These are phyloP conservation scores for Albizia julibrissin DNA, from an alignment of 306 rosid genomes.

Conservation along the genomic window DNA sequence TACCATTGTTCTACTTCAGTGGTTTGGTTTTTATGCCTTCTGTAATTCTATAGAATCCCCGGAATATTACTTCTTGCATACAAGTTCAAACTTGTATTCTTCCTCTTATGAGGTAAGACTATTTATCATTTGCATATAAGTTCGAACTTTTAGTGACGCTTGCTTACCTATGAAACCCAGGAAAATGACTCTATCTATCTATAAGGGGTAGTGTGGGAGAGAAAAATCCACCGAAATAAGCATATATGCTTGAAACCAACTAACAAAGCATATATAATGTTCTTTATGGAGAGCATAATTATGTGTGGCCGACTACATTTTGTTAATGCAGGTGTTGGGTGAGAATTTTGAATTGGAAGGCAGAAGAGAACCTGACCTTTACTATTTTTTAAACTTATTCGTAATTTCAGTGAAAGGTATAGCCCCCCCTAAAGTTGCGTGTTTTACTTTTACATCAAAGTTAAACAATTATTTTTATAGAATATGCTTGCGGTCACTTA, in stretches of 20 bases:
- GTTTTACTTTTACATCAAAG: conserved; percentile 34
- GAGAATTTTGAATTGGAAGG: conserved; percentile 32
- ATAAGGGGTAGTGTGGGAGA: conserved; percentile 14
- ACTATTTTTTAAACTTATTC: conserved; percentile 48
- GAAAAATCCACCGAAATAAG: conserved; percentile 21
- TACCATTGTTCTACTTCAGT: conserved; percentile 24
- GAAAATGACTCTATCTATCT: conserved; percentile 28
- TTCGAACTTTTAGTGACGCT: neutral
- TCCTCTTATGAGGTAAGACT: no score
- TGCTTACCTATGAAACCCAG: neutral
- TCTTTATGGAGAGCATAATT: conserved; percentile 44
- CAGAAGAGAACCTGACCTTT: conserved; percentile 43
- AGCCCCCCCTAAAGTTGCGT: conserved; percentile 25
- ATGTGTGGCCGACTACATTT: conserved; percentile 47
- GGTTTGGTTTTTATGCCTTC: conserved; percentile 20
- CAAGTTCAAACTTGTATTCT: neutral
- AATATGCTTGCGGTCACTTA: conserved; percentile 32
- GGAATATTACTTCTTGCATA: neutral
- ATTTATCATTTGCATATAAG: neutral
- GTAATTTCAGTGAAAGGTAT: conserved; percentile 26
- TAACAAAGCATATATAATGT: conserved; percentile 34
- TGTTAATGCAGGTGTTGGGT: conserved; percentile 24
- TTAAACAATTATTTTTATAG: conserved; percentile 41
- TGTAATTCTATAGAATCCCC: neutral
- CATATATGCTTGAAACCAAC: conserved; percentile 41